Conservation (phyloP, 129 eudicot species). For the Cynara cardunculus region DNA sequence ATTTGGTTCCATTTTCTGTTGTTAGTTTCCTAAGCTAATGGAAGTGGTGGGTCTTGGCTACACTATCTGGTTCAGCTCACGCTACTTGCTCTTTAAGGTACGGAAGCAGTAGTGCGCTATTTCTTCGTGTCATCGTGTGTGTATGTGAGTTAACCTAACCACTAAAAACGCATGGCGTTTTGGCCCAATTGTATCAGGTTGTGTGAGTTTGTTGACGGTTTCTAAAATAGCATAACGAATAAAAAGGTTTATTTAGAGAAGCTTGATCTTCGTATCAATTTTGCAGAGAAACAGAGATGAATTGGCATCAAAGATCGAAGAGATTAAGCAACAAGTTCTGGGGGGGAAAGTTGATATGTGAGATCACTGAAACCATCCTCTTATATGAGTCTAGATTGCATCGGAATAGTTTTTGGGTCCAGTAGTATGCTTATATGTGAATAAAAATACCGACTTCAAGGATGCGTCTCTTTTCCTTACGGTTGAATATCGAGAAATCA, state of each 20-base stretch:
- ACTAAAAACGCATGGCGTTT: background rate
- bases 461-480: background rate
- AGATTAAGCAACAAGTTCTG: slow-evolving; percentile 63
- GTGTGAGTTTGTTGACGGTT: background rate
- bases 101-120: background rate
- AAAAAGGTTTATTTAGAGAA: background rate
- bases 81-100: slow-evolving; percentile 85
- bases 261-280: background rate
- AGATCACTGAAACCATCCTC: slow-evolving; percentile 1
- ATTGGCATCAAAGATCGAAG: slow-evolving; percentile 60
- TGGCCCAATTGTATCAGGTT: background rate
- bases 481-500: slow-evolving; percentile 1
- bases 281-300: slow-evolving; percentile 77
- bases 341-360: slow-evolving; percentile 44
- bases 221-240: background rate
- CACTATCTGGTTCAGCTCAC: slow-evolving; percentile 77
- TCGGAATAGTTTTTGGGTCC: background rate
- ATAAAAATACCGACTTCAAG: slow-evolving; percentile 18
- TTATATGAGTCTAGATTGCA: slow-evolving; percentile 5
- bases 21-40: slow-evolving; percentile 78
- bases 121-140: background rate
- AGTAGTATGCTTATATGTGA: slow-evolving; percentile 6
- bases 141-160: background rate
- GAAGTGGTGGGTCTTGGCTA: slow-evolving; percentile 85
- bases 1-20: background rate